phyloP scores from a whole-genome alignment of 169 alveolate genomes.

The Plasmodium fragile region DNA sequence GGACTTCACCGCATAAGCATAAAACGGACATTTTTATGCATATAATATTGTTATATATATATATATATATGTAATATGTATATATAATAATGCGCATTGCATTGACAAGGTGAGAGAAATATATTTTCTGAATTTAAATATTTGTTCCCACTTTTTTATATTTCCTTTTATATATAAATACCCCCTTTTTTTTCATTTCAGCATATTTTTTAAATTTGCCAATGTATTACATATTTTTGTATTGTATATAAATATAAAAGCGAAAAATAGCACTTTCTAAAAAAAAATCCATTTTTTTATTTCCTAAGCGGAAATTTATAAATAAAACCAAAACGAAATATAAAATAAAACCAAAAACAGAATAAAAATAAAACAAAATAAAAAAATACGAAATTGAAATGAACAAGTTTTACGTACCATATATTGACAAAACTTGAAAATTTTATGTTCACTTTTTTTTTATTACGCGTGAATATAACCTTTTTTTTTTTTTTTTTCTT shows the following conservation, averaged over 20 bases:
- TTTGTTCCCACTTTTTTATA: not conserved
- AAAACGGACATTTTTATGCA: no score
- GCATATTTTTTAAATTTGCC: not conserved
- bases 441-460: not conserved
- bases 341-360: no score
- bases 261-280: constrained; percentile 4
- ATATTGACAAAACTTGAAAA: not conserved
- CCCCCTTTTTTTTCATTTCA: not conserved
- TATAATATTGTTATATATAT: no score
- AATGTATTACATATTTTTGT: not conserved
- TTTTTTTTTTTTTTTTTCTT: no score
- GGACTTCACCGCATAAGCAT: not conserved
- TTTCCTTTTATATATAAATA: not conserved
- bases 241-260: not conserved
- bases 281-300: not conserved
- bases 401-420: not conserved
- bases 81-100: not conserved
- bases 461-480: not conserved
- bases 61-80: no score
- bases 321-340: not conserved
- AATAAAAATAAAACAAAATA: not conserved
- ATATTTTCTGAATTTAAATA: not conserved
- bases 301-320: not conserved
- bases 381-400: not conserved
- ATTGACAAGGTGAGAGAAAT: not conserved